Evolutionary conservation across 2,329 filamentous ascomycete genomes (phyloP).

Genomic region (Xylariaceae sp.): DNA sequence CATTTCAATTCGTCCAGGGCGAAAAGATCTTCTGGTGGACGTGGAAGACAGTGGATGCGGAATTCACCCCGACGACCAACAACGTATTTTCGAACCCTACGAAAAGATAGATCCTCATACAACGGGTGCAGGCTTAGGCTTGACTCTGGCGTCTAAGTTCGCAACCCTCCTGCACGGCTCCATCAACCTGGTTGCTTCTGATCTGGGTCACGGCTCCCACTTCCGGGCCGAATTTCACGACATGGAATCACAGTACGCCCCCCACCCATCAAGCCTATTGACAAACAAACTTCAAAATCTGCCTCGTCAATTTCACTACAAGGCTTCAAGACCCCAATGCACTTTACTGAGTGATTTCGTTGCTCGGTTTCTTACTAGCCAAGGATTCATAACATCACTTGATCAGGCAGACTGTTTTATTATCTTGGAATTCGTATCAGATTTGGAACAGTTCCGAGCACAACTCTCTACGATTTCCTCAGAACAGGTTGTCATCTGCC

Average conservation of each 20-base stretch:
- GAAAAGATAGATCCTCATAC: background rate
- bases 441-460: background rate
- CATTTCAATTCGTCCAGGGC: background rate
- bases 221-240: background rate
- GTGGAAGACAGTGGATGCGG: background rate
- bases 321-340: background rate
- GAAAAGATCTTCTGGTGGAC: background rate
- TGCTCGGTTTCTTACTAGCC: background rate
- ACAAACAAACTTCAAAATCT: background rate
- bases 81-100: background rate
- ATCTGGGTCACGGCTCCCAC: background rate
- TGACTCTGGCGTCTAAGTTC: background rate
- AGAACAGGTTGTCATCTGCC: background rate
- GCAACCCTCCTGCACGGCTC: background rate
- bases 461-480: background rate
- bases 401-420: background rate
- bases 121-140: background rate
- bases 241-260: background rate
- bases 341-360: background rate
- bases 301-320: background rate
- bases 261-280: background rate
- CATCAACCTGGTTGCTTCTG: background rate
- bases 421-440: background rate
- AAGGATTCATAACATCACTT: background rate
- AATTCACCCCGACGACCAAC: background rate